phyloP scores from a whole-genome alignment of 805 yeast genomes.

The Diddensiella caesifluorescens region DNA sequence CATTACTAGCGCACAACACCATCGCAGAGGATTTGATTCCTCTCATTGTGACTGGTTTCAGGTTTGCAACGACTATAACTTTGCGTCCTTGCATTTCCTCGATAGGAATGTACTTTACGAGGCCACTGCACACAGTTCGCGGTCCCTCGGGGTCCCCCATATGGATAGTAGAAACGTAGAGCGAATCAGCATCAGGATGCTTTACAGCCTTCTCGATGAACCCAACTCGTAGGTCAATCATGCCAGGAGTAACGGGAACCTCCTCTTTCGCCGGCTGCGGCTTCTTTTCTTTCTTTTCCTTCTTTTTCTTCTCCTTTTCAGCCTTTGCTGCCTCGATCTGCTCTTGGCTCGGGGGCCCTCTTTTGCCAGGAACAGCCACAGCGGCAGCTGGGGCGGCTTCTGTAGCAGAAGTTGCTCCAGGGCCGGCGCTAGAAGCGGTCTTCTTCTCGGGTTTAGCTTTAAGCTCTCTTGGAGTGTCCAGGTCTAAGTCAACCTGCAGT shows the following conservation, averaged over 20 bases:
- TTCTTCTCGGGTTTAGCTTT: constrained; percentile 42
- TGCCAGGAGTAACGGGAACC: constrained; percentile 71
- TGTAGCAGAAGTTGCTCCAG: constrained; percentile 14
- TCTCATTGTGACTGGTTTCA: constrained; percentile 97
- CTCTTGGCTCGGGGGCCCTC: constrained; percentile 33
- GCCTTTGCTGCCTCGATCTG: constrained; percentile 50
- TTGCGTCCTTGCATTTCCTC: constrained; percentile 95
- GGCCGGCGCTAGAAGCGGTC: constrained; percentile 30
- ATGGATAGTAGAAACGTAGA: constrained; percentile 93
- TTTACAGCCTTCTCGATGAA: constrained; percentile 92
- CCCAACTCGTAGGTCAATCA: constrained; percentile 92
- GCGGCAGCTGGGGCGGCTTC: constrained; percentile 27
- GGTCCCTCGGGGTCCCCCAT: constrained; percentile 97
- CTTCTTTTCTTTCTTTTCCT: constrained; percentile 48
- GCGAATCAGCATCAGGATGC: constrained; percentile 96
- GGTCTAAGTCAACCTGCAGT: constrained; percentile 51
- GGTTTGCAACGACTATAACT: constrained; percentile 88
- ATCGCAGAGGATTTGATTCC: constrained; percentile 93
- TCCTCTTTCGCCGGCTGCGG: constrained; percentile 43
- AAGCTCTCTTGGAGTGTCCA: constrained; percentile 69
- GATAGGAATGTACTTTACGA: constrained; percentile 80
- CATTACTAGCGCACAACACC: constrained; percentile 82
- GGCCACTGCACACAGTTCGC: constrained; percentile 96
- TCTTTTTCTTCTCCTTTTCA: constrained; percentile 32
- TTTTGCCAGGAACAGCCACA: constrained; percentile 4